phyloP scores from a whole-genome alignment of 768 basidiomycete species.

The Mycena alexandri region DNA sequence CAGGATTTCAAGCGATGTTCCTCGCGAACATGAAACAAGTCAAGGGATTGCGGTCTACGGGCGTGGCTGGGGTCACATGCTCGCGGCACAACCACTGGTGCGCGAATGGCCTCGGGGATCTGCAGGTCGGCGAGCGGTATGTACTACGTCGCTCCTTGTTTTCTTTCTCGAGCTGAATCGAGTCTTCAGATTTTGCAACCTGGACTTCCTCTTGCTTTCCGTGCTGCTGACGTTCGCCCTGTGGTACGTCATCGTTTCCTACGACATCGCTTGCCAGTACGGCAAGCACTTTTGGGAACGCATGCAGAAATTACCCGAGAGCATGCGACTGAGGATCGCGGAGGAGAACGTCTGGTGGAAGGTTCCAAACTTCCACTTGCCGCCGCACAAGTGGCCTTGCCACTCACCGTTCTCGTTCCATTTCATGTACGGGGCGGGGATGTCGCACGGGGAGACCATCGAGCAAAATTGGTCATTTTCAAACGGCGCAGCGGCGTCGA shows the following conservation, averaged over 20 bases:
- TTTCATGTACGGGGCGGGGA: constrained; percentile 15
- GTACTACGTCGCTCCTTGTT: background rate
- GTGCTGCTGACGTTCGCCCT: no score
- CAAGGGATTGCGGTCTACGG: constrained; percentile 19
- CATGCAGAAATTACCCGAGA: background rate
- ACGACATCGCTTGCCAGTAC: no score
- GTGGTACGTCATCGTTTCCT: no score
- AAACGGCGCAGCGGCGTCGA: background rate
- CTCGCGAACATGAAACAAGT: constrained; percentile 1
- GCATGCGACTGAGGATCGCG: constrained; percentile 1
- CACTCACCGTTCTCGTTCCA: constrained; percentile 13
- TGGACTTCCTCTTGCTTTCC: no score
- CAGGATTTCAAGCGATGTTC: constrained; percentile 17
- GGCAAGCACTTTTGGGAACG: background rate
- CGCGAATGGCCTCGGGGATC: constrained; percentile 27
- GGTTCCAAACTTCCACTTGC: constrained; percentile 33
- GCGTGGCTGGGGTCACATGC: constrained; percentile 8
- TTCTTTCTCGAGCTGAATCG: no score
- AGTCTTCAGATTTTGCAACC: no score
- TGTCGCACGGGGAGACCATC: constrained; percentile 8
- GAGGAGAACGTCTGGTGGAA: constrained; percentile 2
- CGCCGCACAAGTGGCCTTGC: background rate
- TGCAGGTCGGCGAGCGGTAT: constrained; percentile 38
- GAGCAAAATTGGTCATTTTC: constrained; percentile 27
- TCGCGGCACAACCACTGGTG: constrained; percentile 29